Evolutionary conservation across 2,329 filamentous ascomycete genomes (phyloP).

Genomic region (Dactylonectria macrodidyma): DNA sequence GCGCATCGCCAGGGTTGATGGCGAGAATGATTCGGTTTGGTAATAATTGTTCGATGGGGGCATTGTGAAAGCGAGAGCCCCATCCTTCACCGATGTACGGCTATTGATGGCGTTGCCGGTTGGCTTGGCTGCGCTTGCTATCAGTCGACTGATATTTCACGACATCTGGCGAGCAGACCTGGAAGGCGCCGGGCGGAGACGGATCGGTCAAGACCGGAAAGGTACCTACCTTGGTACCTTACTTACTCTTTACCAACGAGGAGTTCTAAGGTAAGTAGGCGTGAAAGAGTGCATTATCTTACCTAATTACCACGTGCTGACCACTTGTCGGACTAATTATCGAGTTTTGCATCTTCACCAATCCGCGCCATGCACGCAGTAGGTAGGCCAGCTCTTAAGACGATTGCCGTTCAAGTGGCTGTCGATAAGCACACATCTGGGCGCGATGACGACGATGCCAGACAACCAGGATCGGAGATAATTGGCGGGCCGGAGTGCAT

Average conservation of each 20-base stretch:
- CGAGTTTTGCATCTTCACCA: neutral
- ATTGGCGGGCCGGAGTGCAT: slow-evolving; percentile 33
- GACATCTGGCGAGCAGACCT: neutral
- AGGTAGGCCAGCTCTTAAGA: neutral
- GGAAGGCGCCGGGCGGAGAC: neutral
- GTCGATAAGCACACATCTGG: neutral
- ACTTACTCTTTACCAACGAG: neutral
- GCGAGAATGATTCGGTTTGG: slow-evolving; percentile 35
- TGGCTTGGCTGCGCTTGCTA: neutral
- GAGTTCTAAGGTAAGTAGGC: neutral
- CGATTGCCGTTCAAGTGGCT: slow-evolving; percentile 6
- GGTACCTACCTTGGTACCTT: neutral
- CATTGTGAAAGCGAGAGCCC: slow-evolving; percentile 27
- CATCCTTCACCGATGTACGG: slow-evolving; percentile 37
- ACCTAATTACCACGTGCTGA: too few species aligned
- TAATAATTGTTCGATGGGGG: slow-evolving; percentile 41
- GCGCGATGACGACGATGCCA: slow-evolving; percentile 18
- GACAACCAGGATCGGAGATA: slow-evolving; percentile 29
- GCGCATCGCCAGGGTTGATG: slow-evolving; percentile 34
- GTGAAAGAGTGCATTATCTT: neutral
- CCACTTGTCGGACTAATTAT: neutral
- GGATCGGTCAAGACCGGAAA: neutral
- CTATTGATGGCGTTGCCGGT: slow-evolving; percentile 32
- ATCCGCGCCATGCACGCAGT: too few species aligned
- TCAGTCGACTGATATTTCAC: neutral